Percentiles rank a stretch among this genome's conserved stretches.
Evolutionary conservation across 176 grass and related monocot genomes (phyloP).

Genomic region (Carex littledalei): DNA sequence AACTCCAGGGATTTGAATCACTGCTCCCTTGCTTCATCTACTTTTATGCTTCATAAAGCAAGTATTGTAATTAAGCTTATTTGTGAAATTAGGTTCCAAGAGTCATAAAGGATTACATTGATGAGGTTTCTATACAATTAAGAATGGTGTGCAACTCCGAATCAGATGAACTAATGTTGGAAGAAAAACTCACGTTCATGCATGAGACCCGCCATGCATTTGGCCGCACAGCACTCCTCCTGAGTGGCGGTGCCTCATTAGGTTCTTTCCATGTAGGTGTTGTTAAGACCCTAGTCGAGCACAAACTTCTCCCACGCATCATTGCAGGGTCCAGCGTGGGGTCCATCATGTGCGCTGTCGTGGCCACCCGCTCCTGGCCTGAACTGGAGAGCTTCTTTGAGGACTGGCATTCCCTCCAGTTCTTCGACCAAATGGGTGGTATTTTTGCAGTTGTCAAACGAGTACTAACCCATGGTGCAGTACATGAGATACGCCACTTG

Average conservation of each 20-base stretch:
- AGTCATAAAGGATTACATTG: constrained; percentile 95
- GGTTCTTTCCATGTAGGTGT: constrained; percentile 85
- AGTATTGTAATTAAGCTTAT: background rate
- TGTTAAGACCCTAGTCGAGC: constrained; percentile 73
- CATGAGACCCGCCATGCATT: constrained; percentile 92
- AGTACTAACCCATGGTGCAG: constrained; percentile 69
- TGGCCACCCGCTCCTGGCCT: constrained; percentile 79
- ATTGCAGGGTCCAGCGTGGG: constrained; percentile 88
- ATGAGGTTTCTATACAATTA: constrained; percentile 85
- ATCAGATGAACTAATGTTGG: constrained; percentile 70
- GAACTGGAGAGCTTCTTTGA: constrained; percentile 89
- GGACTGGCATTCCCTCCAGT: constrained; percentile 86
- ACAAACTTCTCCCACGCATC: constrained; percentile 81
- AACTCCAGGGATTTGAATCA: background rate
- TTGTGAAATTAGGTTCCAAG: constrained; percentile 51
- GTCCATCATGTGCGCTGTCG: constrained; percentile 78
- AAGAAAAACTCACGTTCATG: constrained; percentile 95
- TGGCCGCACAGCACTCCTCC: constrained; percentile 76
- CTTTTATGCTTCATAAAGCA: background rate
- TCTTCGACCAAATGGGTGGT: constrained; percentile 89
- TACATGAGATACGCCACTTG: constrained; percentile 78
- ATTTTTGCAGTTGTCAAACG: constrained; percentile 76
- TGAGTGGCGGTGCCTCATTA: constrained; percentile 87
- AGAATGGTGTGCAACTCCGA: constrained; percentile 85
- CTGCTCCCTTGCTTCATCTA: background rate